These are phyloP conservation scores for Globisporangium iwayamae DNA, from an alignment of 352 stramenopile genomes.

Conservation along the genomic window DNA sequence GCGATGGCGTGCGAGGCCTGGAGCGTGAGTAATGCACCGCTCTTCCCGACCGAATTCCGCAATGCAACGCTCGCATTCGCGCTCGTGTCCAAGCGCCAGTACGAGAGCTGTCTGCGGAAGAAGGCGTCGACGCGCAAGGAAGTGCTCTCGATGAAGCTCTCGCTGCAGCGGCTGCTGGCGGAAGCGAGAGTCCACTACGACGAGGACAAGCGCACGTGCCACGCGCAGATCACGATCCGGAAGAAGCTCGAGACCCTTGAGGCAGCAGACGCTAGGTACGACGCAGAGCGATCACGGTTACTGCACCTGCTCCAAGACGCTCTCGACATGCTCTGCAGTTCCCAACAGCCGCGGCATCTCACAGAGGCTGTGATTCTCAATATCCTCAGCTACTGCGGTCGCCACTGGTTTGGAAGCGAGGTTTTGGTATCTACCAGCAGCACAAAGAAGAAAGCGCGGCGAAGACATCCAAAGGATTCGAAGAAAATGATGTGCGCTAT, in stretches of 20 bases:
- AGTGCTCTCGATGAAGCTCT: slow-evolving; percentile 25
- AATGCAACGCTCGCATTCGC: slow-evolving; percentile 30
- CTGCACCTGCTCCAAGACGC: slow-evolving; percentile 29
- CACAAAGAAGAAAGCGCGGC: slow-evolving; percentile 4
- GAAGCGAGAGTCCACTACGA: slow-evolving; percentile 59
- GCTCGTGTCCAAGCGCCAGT: slow-evolving; percentile 38
- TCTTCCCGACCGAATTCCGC: slow-evolving; percentile 55
- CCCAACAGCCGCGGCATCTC: slow-evolving; percentile 27
- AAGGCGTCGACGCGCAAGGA: slow-evolving; percentile 26
- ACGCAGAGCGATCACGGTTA: slow-evolving; percentile 25
- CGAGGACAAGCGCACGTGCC: slow-evolving; percentile 26
- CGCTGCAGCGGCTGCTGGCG: slow-evolving; percentile 34
- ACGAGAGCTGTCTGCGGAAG: slow-evolving; percentile 9
- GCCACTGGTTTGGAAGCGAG: slow-evolving; percentile 55
- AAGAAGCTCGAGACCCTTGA: slow-evolving; percentile 32
- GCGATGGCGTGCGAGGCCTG: slow-evolving; percentile 34
- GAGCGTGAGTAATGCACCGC: slow-evolving; percentile 24
- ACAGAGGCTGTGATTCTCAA: slow-evolving; percentile 22
- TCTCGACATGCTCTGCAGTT: slow-evolving; percentile 26
- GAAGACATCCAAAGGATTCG: slow-evolving; percentile 5
- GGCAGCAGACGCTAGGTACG: slow-evolving; percentile 33
- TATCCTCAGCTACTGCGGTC: slow-evolving; percentile 50
- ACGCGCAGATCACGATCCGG: slow-evolving; percentile 36
- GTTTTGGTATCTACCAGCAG: not conserved
- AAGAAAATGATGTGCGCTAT: slow-evolving; percentile 5